phyloP scores from a whole-genome alignment of 192 early-diverging fungal genomes.

The Coemansia sp. region DNA sequence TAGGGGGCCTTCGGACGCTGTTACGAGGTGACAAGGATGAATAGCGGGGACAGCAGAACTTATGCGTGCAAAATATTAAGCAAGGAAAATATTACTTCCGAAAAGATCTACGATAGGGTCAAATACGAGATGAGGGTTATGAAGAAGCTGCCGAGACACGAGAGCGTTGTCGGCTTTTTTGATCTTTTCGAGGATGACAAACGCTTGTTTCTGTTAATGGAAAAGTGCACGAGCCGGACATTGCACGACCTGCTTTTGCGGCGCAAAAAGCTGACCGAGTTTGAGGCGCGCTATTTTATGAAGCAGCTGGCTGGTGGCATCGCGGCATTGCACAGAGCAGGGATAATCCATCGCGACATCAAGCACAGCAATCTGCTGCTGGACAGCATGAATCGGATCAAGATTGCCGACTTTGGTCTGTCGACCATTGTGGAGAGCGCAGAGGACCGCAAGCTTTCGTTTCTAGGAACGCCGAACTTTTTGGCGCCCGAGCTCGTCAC shows the following conservation, averaged over 20 bases:
- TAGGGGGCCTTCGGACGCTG: conserved; percentile 91
- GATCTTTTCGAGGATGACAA: conserved; percentile 84
- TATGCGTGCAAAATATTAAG: conserved; percentile 66
- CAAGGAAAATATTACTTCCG: conserved; percentile 46
- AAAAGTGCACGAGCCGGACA: conserved; percentile 87
- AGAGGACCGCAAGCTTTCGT: conserved; percentile 90
- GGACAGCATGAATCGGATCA: conserved; percentile 73
- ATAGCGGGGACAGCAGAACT: conserved; percentile 38
- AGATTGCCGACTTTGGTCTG: conserved; percentile 95
- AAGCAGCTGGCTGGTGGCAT: conserved; percentile 76
- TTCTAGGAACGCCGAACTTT: conserved; percentile 97
- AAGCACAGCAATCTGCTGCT: conserved; percentile 95
- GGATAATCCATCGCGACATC: conserved; percentile 91
- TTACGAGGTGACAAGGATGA: conserved; percentile 60
- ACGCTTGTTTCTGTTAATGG: conserved; percentile 86
- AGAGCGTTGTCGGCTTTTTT: conserved; percentile 75
- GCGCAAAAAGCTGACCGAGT: conserved; percentile 78
- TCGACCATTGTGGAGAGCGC: conserved; percentile 76
- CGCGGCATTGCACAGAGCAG: conserved; percentile 72
- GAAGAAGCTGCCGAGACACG: conserved; percentile 58
- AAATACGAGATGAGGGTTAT: conserved; percentile 53
- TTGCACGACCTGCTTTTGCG: conserved; percentile 77
- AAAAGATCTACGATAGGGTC: conserved; percentile 50
- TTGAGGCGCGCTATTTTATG: conserved; percentile 87
- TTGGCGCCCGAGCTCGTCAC: conserved; percentile 95